phyloP scores from a whole-genome alignment of 2,329 filamentous ascomycete genomes.

The Blastomyces parvus region DNA sequence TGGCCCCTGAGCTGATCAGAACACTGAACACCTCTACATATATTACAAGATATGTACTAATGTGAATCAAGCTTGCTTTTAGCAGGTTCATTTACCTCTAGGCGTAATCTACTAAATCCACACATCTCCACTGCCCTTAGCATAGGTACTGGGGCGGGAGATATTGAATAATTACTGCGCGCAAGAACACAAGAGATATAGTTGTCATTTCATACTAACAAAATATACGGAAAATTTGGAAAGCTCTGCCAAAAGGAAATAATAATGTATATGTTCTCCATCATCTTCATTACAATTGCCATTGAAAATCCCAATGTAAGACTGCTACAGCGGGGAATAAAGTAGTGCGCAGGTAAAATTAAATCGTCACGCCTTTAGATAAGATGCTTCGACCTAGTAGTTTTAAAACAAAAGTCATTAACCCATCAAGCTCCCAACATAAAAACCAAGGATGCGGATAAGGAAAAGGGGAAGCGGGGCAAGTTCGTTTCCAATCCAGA shows the following conservation, averaged over 20 bases:
- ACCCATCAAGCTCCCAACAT: neutral
- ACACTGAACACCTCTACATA: neutral
- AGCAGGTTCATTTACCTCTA: neutral
- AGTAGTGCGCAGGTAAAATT: constrained; percentile 3
- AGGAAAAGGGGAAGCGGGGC: constrained; percentile 13
- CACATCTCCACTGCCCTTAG: neutral
- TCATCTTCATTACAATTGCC: constrained; percentile 6
- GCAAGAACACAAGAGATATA: neutral
- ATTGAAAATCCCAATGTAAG: neutral
- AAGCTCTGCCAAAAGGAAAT: neutral
- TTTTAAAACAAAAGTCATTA: neutral
- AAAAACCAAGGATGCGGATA: constrained; percentile 8
- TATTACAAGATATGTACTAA: neutral
- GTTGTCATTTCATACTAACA: constrained; percentile 3
- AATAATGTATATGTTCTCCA: constrained; percentile 4
- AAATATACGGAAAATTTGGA: neutral
- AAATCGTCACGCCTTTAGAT: constrained; percentile 39
- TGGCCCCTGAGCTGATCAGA: too few relatives aligned
- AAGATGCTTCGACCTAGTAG: constrained; percentile 55
- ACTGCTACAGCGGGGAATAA: neutral
- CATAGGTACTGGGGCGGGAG: neutral
- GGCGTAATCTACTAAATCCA: neutral
- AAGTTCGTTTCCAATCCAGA: neutral
- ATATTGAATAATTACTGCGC: neutral
- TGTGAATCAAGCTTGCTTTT: neutral